Conservation (phyloP, 2,329 filamentous ascomycete genomes). For the Paraphaeosphaeria minitans region DNA sequence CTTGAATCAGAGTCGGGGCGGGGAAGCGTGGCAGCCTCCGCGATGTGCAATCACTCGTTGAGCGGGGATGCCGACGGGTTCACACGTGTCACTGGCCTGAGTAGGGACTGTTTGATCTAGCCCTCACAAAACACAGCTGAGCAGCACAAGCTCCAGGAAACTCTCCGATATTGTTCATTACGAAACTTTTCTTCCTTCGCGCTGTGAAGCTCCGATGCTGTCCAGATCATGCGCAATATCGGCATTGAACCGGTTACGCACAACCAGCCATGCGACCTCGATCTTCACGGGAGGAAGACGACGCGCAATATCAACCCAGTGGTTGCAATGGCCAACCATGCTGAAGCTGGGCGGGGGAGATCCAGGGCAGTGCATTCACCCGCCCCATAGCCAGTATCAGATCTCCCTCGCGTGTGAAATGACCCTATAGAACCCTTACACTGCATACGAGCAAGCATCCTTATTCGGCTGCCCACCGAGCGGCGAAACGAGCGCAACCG, state of each 20-base stretch:
- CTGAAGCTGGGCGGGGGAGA: neutral
- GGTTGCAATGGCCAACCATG: neutral
- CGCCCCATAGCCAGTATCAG: conserved; percentile 3
- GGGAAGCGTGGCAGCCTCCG: neutral
- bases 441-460: neutral
- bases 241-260: conserved; percentile 9
- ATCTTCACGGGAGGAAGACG: conserved; percentile 4
- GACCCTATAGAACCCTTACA: conserved; percentile 1
- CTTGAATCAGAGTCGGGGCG: neutral
- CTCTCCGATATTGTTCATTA: neutral
- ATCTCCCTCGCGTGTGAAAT: conserved; percentile 2
- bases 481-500: conserved; percentile 1
- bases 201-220: neutral
- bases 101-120: neutral
- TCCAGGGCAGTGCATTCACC: neutral
- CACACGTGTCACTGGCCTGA: neutral
- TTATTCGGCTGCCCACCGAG: neutral
- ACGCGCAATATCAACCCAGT: neutral
- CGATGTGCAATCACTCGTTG: neutral
- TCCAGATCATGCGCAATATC: conserved; percentile 5
- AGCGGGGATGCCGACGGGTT: neutral
- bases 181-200: too few species aligned
- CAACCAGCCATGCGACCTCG: neutral
- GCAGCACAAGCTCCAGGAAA: neutral
- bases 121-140: neutral